These are phyloP conservation scores for Pholiota conissans DNA, from an alignment of 768 basidiomycete genomes.

Conservation along the genomic window DNA sequence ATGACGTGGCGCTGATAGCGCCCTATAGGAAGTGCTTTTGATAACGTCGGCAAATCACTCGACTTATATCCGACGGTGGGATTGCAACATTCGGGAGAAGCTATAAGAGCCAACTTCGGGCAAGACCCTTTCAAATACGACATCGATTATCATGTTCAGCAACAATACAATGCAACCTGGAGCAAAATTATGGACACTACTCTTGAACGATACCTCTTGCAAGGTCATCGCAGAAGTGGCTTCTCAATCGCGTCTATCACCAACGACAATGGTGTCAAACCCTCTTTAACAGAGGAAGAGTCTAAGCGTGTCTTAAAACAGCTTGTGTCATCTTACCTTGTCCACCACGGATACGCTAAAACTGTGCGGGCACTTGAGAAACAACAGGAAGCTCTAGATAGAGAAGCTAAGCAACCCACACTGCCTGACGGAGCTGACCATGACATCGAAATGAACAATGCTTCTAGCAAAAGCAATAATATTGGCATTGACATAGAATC, in stretches of 20 bases:
- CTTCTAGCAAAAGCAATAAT: slow-evolving; percentile 20
- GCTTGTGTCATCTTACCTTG: slow-evolving; percentile 77
- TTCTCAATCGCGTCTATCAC: slow-evolving; percentile 23
- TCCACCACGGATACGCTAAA: slow-evolving; percentile 81
- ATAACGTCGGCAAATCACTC: slow-evolving; percentile 63
- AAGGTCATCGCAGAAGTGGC: slow-evolving; percentile 22
- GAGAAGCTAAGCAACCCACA: neutral
- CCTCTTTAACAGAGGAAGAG: slow-evolving; percentile 44
- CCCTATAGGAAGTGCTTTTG: slow-evolving; percentile 62
- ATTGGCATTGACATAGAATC: slow-evolving; percentile 57
- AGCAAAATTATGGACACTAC: slow-evolving; percentile 59
- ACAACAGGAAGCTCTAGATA: slow-evolving; percentile 28
- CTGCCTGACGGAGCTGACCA: slow-evolving; percentile 21
- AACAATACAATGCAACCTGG: slow-evolving; percentile 69
- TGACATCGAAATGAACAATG: slow-evolving; percentile 52
- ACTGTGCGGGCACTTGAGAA: slow-evolving; percentile 69
- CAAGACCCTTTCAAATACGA: slow-evolving; percentile 85
- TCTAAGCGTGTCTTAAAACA: slow-evolving; percentile 64
- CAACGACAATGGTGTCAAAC: slow-evolving; percentile 22
- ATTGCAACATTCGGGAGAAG: slow-evolving; percentile 77
- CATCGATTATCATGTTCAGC: slow-evolving; percentile 83
- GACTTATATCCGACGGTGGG: slow-evolving; percentile 89
- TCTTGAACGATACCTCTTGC: slow-evolving; percentile 40
- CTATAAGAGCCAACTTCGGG: slow-evolving; percentile 86
- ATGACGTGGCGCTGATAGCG: neutral